phyloP scores from a whole-genome alignment of 495 filamentous ascomycete genomes.

The Cladorrhinum samala region DNA sequence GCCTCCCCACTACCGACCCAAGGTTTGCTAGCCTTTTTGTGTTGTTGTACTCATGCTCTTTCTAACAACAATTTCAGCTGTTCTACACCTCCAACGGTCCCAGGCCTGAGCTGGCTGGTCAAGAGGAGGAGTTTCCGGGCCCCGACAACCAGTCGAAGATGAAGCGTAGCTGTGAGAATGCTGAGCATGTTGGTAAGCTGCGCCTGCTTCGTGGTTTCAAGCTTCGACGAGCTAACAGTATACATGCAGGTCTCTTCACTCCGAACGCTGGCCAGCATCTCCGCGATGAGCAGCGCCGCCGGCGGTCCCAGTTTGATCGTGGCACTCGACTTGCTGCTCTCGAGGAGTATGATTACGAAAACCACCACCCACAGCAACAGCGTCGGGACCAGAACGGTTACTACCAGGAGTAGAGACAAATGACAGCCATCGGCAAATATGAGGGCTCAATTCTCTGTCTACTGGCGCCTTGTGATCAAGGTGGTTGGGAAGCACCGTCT shows the following conservation, averaged over 20 bases:
- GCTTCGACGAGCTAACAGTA: background rate
- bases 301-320: conserved; percentile 70
- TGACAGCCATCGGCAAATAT: too few species aligned
- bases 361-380: conserved; percentile 28
- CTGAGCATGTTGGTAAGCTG: conserved; percentile 71
- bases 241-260: conserved; percentile 57
- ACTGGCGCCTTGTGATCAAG: too few species aligned
- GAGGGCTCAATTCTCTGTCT: too few species aligned
- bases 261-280: conserved; percentile 66
- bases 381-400: too few species aligned
- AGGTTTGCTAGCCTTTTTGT: conserved; percentile 44
- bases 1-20: conserved; percentile 71
- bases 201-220: background rate
- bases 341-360: conserved; percentile 52
- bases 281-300: conserved; percentile 68
- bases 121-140: conserved; percentile 66
- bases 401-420: too few species aligned
- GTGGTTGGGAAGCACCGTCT: too few species aligned
- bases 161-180: conserved; percentile 77
- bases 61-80: conserved; percentile 33
- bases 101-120: conserved; percentile 35
- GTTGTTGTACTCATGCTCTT: background rate
- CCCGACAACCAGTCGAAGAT: conserved; percentile 82
- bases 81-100: conserved; percentile 44
- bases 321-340: conserved; percentile 56